phyloP scores from a whole-genome alignment of 225 moss, liverwort and hornwort species.

The Pseudisothecium myosuroides region DNA sequence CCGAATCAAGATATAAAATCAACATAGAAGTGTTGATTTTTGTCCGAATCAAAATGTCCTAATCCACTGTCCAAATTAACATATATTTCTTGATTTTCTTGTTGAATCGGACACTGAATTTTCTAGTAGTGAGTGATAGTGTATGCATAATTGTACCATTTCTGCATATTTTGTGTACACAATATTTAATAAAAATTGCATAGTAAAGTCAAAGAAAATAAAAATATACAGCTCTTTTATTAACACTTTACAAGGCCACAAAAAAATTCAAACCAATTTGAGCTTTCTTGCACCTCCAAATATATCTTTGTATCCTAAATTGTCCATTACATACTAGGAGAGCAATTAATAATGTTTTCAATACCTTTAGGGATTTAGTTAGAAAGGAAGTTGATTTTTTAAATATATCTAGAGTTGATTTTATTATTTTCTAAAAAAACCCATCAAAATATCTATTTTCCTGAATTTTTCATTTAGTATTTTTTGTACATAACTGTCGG shows the following conservation, averaged over 20 bases:
- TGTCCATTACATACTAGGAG: not conserved
- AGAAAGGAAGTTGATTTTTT: not conserved
- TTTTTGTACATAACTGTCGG: not conserved
- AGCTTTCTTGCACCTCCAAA: not conserved
- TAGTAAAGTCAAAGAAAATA: not conserved
- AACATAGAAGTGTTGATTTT: no score
- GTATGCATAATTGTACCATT: not conserved
- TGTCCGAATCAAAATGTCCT: no score
- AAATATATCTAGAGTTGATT: not conserved
- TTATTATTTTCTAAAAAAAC: not conserved
- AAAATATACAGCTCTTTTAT: not conserved
- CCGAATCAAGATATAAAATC: no score
- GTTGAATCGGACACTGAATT: no score
- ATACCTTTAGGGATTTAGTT: not conserved
- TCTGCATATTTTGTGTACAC: rapidly evolving
- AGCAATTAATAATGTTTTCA: not conserved
- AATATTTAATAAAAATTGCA: not conserved
- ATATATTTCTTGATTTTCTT: no score
- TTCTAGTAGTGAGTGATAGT: no score
- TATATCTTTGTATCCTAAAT: not conserved
- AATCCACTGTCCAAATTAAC: no score
- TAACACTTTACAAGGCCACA: not conserved
- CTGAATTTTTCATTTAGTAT: not conserved
- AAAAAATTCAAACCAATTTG: not conserved
- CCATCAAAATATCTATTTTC: not conserved